Evolutionary conservation across 495 filamentous ascomycete genomes (phyloP), one percentile per base, ranked within the genome.

Genomic region (Penicillium cosmopolitanum): DNA sequence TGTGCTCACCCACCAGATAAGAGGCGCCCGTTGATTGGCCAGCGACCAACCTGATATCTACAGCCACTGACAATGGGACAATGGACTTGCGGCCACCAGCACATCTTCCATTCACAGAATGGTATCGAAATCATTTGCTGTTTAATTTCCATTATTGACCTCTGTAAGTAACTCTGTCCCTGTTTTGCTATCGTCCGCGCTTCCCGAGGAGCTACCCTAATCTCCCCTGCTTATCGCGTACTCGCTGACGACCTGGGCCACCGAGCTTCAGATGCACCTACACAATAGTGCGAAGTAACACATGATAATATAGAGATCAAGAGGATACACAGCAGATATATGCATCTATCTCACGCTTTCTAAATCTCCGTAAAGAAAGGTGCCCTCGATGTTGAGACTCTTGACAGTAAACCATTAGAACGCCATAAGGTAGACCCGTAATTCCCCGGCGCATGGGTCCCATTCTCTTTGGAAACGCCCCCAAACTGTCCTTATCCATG

Each of bases 71-170:
- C 42, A 46, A 28, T 35, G 53, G 33, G 46, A 28, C 36, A 38
- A 13, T 12, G 15, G 36, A 38, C 5, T 38, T n/a, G 11, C 36
- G 36, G 36, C 36, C 36, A 13, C 36, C 28, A n/a, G 36, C 36
- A n/a, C 36, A 38, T 38, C 15, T 54, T 63, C n/a, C 50, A 9
- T 1, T 44, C 8, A 6, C 34, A 7, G 23, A 10, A 43, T 21
- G 12, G 21, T 52, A 44, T 44, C 42, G 16, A 44, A 16, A n/a
- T 44, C 7, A 28, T 55, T 56, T 56, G 31, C 36, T 44, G 28
- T 44, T 43, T 21, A 28, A 48, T 66, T 71, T 52, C 36, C 50
- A 73, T 73, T 73, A 73, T 71, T 69, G 55, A 50, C 58, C 59
- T 50, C 15, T 54, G 60, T 67, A 62, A 59, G 68, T 70, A 65